Conservation (phyloP, 495 filamentous ascomycete genomes). For the Staphylotrichum tortipilum region DNA sequence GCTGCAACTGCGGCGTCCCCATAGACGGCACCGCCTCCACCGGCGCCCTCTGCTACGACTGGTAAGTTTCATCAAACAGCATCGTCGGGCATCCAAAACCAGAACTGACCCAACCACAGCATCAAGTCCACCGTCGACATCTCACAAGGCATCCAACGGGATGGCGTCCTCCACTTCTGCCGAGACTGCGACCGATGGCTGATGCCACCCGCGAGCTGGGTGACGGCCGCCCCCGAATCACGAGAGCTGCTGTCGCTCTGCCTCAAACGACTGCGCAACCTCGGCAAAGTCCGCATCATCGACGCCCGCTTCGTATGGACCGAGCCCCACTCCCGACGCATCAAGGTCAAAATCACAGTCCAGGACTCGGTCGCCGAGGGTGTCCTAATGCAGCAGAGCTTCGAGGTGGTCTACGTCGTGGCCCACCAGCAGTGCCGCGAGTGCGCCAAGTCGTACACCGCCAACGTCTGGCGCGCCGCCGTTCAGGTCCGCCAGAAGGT, state of each 20-base stretch:
- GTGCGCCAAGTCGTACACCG: constrained; percentile 88
- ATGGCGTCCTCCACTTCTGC: constrained; percentile 76
- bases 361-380: constrained; percentile 63
- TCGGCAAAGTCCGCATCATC: constrained; percentile 81
- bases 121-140: constrained; percentile 88
- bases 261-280: constrained; percentile 67
- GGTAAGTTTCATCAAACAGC: constrained; percentile 26
- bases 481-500: constrained; percentile 95
- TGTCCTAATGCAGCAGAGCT: constrained; percentile 83
- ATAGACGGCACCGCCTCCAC: constrained; percentile 83
- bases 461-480: constrained; percentile 55
- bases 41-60: constrained; percentile 87
- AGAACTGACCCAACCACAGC: constrained; percentile 11
- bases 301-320: constrained; percentile 98
- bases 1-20: constrained; percentile 88
- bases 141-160: constrained; percentile 81
- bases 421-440: constrained; percentile 84
- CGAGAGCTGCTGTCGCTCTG: constrained; percentile 86
- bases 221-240: constrained; percentile 71
- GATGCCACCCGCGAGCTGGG: constrained; percentile 77
- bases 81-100: background rate
- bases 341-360: constrained; percentile 88
- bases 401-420: constrained; percentile 88
- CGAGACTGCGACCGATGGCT: constrained; percentile 91
- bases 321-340: constrained; percentile 82